Evolutionary conservation across 2,329 filamentous ascomycete genomes (phyloP), one percentile per base, ranked within the genome.

Genomic region (Aspergillus vadensis): DNA sequence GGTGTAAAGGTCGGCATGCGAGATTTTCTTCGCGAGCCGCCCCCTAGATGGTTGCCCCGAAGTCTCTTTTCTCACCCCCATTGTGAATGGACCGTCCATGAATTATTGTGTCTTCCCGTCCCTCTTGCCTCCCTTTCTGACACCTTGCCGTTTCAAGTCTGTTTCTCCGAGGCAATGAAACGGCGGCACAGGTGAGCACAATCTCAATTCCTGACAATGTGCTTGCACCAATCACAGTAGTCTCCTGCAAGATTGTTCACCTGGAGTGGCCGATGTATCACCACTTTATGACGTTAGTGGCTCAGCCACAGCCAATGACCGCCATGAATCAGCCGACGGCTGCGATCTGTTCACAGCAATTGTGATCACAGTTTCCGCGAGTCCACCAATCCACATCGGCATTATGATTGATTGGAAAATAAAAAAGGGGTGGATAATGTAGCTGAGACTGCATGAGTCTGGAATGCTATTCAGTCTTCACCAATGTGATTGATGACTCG

Each of bases 131-230:
- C 30, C 49, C 38, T 17, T 55, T 55, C 41, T 62, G 52, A 48
- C 48, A 53, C 53, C 60, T 59, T 60, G 47, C 63, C 56, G 62
- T 63, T 64, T 65, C 63, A 62, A 44, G 58, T 41, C 30, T 36
- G 39, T 54, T 59, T 60, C 53, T 64, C 60, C 59, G 58, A 43
- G 17, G 30, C 21, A 54, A 27, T 51, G 48, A 49, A 61, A 54
- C 50, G 38, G 27, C 47, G 39, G 41, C 57, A 19, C 39, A 59
- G 41, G 19, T 57, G 30, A 23, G 39, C 21, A 48, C 41, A 54
- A 43, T 47, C 36, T 21, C 19, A 19, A 54, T 17, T 27, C 53
- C 53, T 25, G 32, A 30, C 48, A 48, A 53, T 47, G 17, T 27
- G 36, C 19, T 56, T 44, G 44, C 25, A 17, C 47, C 47, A 56